These are phyloP conservation scores for Porcisia deanei DNA, from an alignment of 208 protist species.

Conservation along the genomic window DNA sequence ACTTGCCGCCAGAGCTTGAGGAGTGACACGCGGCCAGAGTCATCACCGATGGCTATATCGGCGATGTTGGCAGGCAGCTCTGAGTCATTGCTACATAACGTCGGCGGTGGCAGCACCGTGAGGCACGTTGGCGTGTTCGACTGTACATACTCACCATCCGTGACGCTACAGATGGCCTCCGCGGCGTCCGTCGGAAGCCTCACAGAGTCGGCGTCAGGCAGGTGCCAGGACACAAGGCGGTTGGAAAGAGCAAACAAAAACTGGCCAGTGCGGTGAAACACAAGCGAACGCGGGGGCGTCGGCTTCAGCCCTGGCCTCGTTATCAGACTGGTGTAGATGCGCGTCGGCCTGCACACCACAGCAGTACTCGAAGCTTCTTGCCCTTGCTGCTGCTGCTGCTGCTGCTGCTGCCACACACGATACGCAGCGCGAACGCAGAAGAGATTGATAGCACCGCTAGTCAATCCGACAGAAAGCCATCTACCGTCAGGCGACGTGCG, in stretches of 20 bases:
- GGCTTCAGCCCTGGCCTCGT: conserved; percentile 5
- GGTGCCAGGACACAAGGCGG: conserved; percentile 24
- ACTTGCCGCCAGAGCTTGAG: conserved; percentile 51
- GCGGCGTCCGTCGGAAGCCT: neutral
- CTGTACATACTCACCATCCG: conserved; percentile 25
- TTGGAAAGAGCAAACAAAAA: conserved; percentile 24
- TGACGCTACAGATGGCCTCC: neutral
- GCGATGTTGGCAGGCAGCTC: conserved; percentile 23
- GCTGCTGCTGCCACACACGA: conserved; percentile 6
- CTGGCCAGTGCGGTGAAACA: conserved; percentile 21
- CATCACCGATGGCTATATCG: conserved; percentile 62
- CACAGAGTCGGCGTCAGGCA: neutral
- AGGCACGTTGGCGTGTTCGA: conserved; percentile 21
- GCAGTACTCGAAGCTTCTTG: neutral
- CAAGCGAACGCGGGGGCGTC: conserved; percentile 8
- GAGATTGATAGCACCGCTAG: conserved; percentile 26
- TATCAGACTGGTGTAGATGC: conserved; percentile 26
- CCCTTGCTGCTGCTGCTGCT: neutral
- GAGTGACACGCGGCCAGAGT: conserved; percentile 50
- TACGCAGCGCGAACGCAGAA: conserved; percentile 26
- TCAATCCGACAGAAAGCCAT: conserved; percentile 33
- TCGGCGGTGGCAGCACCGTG: conserved; percentile 24
- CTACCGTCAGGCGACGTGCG: conserved; percentile 17
- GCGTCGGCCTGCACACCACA: conserved; percentile 12
- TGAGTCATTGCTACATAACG: conserved; percentile 11